These are phyloP conservation scores for Pseudoscleropodium purum DNA, from an alignment of 225 moss, liverwort and hornwort species.

Conservation along the genomic window DNA sequence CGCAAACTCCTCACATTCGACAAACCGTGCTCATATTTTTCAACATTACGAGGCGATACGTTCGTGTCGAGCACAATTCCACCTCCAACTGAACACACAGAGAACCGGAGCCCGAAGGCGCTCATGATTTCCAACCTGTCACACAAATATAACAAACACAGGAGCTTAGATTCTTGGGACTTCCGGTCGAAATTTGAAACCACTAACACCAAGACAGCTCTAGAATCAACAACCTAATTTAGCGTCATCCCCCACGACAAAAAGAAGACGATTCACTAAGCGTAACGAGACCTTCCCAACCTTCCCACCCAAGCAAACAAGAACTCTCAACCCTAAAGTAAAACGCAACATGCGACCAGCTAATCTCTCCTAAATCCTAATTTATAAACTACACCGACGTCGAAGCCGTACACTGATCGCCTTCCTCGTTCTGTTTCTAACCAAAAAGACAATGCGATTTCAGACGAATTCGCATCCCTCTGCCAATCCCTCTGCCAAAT, in stretches of 20 bases:
- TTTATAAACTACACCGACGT: not conserved
- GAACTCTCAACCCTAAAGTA: not conserved
- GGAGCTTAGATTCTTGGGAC: not conserved
- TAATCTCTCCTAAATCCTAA: not conserved
- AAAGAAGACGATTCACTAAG: not conserved
- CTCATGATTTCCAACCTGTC: constrained; percentile 17
- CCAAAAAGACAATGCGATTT: not conserved
- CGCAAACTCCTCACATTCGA: not conserved
- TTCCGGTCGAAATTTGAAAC: not conserved
- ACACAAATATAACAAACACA: not conserved
- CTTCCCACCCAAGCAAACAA: not conserved
- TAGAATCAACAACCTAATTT: not conserved
- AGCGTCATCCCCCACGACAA: not conserved
- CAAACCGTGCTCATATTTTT: not conserved
- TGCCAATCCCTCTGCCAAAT: not conserved
- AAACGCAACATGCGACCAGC: not conserved
- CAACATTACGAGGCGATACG: not conserved
- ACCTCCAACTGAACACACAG: not conserved
- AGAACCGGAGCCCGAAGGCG: not conserved
- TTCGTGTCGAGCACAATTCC: not conserved
- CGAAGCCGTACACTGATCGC: not conserved
- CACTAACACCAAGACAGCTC: not conserved
- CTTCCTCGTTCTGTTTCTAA: not conserved
- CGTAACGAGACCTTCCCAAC: not conserved
- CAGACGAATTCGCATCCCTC: not conserved